phyloP scores from a whole-genome alignment of 495 filamentous ascomycete genomes.

The Aspergillus campestris region DNA sequence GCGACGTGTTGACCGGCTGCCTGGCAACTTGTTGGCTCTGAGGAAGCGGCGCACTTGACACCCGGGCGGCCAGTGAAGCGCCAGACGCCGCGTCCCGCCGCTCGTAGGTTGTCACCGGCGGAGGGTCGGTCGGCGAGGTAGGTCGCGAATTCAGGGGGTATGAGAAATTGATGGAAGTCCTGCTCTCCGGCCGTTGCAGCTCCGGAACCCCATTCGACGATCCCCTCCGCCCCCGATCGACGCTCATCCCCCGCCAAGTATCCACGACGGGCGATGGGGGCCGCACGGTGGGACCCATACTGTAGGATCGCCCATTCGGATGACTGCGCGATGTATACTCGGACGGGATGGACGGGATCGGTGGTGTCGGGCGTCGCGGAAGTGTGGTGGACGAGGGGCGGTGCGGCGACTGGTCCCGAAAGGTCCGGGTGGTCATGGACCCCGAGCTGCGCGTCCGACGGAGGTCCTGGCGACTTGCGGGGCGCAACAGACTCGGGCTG shows the following conservation, averaged over 20 bases:
- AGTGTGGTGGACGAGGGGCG: conserved; percentile 37
- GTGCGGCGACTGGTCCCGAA: conserved; percentile 61
- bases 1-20: conserved; percentile 39
- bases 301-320: conserved; percentile 40
- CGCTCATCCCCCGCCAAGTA: conserved; percentile 31
- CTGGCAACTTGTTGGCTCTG: conserved; percentile 28
- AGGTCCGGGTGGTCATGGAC: conserved; percentile 81
- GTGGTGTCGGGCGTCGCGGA: conserved; percentile 43
- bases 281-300: conserved; percentile 45
- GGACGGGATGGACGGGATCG: conserved; percentile 63
- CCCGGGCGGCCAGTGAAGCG: conserved; percentile 9
- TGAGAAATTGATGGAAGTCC: conserved; percentile 77
- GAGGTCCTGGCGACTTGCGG: conserved; percentile 38
- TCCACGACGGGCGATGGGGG: conserved; percentile 34
- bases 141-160: conserved; percentile 57
- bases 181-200: conserved; percentile 49
- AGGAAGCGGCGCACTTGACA: conserved; percentile 19
- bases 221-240: conserved; percentile 32
- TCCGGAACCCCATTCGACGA: conserved; percentile 35
- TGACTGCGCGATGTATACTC: conserved; percentile 25
- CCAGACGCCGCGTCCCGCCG: conserved; percentile 7
- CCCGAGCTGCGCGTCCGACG: conserved; percentile 59
- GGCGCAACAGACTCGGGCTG: conserved; percentile 23
- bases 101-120: conserved; percentile 9
- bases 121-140: conserved; percentile 28